phyloP scores from a whole-genome alignment of 2,329 filamentous ascomycete genomes.

The Fusarium mangiferae region DNA sequence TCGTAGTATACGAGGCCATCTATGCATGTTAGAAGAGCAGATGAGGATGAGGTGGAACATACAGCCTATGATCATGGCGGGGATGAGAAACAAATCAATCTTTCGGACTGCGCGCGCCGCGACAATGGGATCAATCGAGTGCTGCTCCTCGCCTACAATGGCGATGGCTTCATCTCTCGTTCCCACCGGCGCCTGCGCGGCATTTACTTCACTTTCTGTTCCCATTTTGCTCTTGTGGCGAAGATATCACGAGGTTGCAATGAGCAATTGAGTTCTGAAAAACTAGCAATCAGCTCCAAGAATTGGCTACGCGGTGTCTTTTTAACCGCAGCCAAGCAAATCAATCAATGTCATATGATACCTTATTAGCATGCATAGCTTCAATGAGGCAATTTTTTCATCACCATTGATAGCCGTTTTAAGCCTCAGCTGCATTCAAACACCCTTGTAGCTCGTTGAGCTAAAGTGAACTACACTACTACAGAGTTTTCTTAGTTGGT shows the following conservation, averaged over 20 bases:
- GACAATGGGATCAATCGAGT: constrained; percentile 63
- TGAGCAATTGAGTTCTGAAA: neutral
- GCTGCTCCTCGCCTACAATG: constrained; percentile 67
- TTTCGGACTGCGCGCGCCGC: constrained; percentile 70
- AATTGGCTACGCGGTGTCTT: neutral
- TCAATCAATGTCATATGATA: constrained; percentile 23
- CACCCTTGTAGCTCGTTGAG: constrained; percentile 21
- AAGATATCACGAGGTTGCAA: constrained; percentile 8
- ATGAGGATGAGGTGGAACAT: constrained; percentile 7
- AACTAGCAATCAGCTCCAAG: neutral
- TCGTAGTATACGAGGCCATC: constrained; percentile 58
- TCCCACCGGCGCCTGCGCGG: constrained; percentile 10
- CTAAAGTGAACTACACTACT: constrained; percentile 10
- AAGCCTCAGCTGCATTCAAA: constrained; percentile 27
- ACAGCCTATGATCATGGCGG: constrained; percentile 70
- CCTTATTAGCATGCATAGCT: neutral
- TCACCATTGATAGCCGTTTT: constrained; percentile 25
- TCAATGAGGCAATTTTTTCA: constrained; percentile 36
- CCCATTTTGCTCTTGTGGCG: constrained; percentile 17
- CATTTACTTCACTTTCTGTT: constrained; percentile 7
- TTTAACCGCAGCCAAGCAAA: constrained; percentile 7
- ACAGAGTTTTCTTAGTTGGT: constrained; percentile 14
- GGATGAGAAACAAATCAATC: constrained; percentile 74
- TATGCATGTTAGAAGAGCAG: constrained; percentile 40
- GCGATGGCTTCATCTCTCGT: constrained; percentile 53